phyloP scores from a whole-genome alignment of 164 flowering plant genomes.

The Aristolochia contorta region DNA sequence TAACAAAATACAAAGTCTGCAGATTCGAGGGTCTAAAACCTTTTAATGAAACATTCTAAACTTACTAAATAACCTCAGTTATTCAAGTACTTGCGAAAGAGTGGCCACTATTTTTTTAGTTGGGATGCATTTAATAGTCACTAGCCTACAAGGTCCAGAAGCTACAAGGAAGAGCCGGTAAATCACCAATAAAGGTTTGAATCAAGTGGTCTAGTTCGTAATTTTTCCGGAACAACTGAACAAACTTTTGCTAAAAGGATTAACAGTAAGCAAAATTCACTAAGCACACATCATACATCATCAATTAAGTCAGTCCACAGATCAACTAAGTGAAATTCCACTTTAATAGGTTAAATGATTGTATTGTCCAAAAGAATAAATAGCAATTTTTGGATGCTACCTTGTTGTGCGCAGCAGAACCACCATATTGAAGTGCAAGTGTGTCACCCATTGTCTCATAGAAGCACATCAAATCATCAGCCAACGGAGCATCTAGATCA shows the following conservation, averaged over 20 bases:
- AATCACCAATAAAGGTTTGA: too few relatives aligned
- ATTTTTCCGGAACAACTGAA: too few relatives aligned
- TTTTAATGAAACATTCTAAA: too few relatives aligned
- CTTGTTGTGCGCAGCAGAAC: constrained; percentile 98
- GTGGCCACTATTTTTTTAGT: too few relatives aligned
- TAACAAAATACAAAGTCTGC: not conserved
- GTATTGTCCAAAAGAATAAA: not conserved
- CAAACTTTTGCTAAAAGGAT: too few relatives aligned
- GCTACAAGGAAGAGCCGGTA: too few relatives aligned
- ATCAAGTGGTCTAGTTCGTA: too few relatives aligned
- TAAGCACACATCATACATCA: not conserved
- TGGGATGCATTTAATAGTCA: too few relatives aligned
- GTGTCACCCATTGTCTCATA: constrained; percentile 96
- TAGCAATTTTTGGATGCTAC: constrained; percentile 20
- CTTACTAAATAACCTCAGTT: too few relatives aligned
- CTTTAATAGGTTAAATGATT: not conserved
- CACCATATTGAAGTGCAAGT: constrained; percentile 92
- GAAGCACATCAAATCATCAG: constrained; percentile 56
- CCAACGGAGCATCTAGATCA: constrained; percentile 49
- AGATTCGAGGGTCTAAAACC: not conserved
- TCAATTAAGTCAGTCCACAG: not conserved
- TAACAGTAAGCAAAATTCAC: too few relatives aligned
- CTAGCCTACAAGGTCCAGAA: too few relatives aligned
- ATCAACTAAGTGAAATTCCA: not conserved
- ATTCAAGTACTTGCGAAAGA: too few relatives aligned